These are phyloP conservation scores for Arthrocladium fulminans DNA, from an alignment of 2,329 filamentous ascomycete species.

Conservation along the genomic window DNA sequence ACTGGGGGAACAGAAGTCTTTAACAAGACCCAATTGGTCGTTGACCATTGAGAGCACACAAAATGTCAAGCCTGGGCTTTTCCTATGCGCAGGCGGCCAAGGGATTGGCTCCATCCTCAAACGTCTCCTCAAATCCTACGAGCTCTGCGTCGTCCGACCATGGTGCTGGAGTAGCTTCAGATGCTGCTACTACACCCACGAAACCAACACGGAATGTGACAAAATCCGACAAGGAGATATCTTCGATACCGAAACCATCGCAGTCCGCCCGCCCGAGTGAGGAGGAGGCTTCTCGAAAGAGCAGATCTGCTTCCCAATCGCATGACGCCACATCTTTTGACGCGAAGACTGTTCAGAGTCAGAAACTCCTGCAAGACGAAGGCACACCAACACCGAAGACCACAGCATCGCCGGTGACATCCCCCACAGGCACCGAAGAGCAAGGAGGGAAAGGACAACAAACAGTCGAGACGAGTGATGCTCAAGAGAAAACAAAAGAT, in stretches of 20 bases:
- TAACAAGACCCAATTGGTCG: not conserved
- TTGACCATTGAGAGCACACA: not conserved
- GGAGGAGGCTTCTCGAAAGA: not conserved
- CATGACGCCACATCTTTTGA: not conserved
- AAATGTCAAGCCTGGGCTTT: conserved; percentile 40
- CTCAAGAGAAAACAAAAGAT: conserved; percentile 45
- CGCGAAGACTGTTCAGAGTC: not conserved
- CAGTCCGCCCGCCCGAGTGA: not conserved
- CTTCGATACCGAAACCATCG: not conserved
- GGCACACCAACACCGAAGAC: not conserved
- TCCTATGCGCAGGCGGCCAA: conserved; percentile 96
- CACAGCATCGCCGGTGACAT: not conserved
- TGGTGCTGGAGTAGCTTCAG: conserved; percentile 10
- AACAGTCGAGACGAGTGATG: conserved; percentile 31
- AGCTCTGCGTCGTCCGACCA: conserved; percentile 24
- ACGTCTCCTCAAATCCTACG: conserved; percentile 29
- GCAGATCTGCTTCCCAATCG: not conserved
- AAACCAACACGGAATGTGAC: not conserved
- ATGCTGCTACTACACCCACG: conserved; percentile 21
- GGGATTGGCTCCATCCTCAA: conserved; percentile 52
- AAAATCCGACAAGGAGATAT: not conserved
- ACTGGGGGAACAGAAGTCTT: conserved; percentile 3
- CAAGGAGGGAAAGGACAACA: not conserved
- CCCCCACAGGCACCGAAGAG: not conserved
- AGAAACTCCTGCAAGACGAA: not conserved